Conservation (phyloP, 2,329 filamentous ascomycete species). For the Nectriaceae sp. region DNA sequence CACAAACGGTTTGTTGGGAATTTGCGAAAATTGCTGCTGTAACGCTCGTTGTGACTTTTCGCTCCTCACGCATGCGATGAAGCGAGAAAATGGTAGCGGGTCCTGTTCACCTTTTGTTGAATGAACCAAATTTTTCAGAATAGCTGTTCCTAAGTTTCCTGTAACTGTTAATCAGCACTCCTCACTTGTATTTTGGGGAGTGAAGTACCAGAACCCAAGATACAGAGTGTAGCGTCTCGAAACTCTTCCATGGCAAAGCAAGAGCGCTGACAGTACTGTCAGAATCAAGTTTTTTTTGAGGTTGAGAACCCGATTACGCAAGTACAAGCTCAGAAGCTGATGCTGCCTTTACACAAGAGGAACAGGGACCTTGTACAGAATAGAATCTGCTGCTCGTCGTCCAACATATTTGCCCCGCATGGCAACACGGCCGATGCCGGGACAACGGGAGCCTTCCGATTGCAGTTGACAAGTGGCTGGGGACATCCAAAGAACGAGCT, state of each 20-base stretch:
- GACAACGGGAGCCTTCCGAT: no score
- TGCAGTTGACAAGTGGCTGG: no score
- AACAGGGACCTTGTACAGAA: no score
- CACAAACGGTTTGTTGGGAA: conserved; percentile 17
- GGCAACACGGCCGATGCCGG: no score
- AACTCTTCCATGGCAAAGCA: conserved; percentile 14
- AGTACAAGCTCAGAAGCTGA: no score
- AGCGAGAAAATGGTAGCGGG: conserved; percentile 23
- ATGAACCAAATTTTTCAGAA: conserved; percentile 26
- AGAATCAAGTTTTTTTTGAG: no score
- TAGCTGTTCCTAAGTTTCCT: conserved; percentile 36
- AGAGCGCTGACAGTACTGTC: not conserved
- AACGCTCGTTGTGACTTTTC: conserved; percentile 25
- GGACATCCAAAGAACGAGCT: no score
- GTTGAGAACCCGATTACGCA: no score
- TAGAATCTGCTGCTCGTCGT: no score
- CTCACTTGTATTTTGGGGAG: not conserved
- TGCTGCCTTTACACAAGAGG: no score
- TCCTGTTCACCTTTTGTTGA: conserved; percentile 4
- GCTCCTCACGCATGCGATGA: conserved; percentile 33
- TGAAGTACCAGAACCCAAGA: conserved; percentile 23
- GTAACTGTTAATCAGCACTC: not conserved
- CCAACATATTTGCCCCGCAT: no score
- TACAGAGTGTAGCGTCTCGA: conserved; percentile 24
- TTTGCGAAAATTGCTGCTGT: conserved; percentile 18